These are phyloP conservation scores for Trichoderma guizhouense DNA, from an alignment of 2,329 filamentous ascomycete genomes.

Conservation along the genomic window DNA sequence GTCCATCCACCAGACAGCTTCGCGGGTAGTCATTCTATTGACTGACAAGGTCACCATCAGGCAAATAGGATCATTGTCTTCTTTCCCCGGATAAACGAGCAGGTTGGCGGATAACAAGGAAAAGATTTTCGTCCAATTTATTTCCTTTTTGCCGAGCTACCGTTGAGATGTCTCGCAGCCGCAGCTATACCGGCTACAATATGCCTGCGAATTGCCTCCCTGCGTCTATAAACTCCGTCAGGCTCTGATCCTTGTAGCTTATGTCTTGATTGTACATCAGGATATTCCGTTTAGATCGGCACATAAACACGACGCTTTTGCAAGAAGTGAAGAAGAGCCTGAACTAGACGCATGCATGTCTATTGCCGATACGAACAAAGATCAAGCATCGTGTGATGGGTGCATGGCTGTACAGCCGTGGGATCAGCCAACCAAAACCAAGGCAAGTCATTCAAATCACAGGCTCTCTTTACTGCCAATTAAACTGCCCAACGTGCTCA, in stretches of 20 bases:
- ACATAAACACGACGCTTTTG: not conserved
- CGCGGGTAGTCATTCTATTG: not conserved
- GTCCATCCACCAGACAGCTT: conserved; percentile 12
- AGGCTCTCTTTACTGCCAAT: not conserved
- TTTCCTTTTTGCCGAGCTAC: not conserved
- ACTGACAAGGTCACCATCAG: not conserved
- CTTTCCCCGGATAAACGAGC: conserved; percentile 6
- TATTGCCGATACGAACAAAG: conserved; percentile 9
- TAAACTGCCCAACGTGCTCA: not conserved
- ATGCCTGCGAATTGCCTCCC: not conserved
- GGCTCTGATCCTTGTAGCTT: not conserved
- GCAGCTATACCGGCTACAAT: not conserved
- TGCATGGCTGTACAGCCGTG: not conserved
- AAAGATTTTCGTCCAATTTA: not conserved
- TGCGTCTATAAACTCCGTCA: not conserved
- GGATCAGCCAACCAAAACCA: not conserved
- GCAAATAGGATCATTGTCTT: conserved; percentile 14
- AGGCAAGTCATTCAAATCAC: not conserved
- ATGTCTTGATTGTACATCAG: not conserved
- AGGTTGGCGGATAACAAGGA: not conserved
- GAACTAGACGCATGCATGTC: not conserved
- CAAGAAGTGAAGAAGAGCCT: not conserved
- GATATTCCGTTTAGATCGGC: not conserved
- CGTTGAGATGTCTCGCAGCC: not conserved
- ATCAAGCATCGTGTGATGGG: not conserved